Conservation (phyloP, 192 early-diverging fungal genomes). For the Chytriomyces sp. region DNA sequence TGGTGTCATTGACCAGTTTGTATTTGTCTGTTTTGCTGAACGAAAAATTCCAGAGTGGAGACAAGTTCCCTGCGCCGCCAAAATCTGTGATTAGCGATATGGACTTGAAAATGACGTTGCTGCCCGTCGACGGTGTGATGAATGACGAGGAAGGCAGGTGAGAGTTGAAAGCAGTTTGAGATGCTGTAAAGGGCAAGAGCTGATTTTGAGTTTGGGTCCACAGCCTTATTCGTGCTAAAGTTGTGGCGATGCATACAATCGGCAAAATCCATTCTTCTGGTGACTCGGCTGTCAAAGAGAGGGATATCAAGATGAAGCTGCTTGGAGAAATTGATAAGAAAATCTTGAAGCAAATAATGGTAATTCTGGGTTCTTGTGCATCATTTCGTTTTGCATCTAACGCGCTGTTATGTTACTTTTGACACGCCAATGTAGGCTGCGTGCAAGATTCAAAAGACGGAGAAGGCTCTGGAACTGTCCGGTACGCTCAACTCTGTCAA, state of each 20-base stretch:
- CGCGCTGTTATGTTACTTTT: slow-evolving; percentile 12
- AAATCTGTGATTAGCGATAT: slow-evolving; percentile 72
- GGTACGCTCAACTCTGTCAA: slow-evolving; percentile 61
- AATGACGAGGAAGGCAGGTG: slow-evolving; percentile 38
- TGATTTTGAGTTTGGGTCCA: slow-evolving; percentile 31
- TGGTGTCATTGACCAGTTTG: background rate
- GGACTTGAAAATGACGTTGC: slow-evolving; percentile 68
- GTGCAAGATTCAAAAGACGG: slow-evolving; percentile 75
- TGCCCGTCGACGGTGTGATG: slow-evolving; percentile 53
- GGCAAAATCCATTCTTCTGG: slow-evolving; percentile 59
- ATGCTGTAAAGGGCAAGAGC: slow-evolving; percentile 21
- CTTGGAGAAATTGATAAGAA: slow-evolving; percentile 83
- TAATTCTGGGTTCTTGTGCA: slow-evolving; percentile 37
- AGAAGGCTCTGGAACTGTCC: slow-evolving; percentile 82
- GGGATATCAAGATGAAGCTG: slow-evolving; percentile 49
- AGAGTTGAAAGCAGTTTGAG: no score
- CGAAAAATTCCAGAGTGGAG: slow-evolving; percentile 46
- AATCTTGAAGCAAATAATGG: slow-evolving; percentile 75
- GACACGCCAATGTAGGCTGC: slow-evolving; percentile 47
- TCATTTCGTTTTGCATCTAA: slow-evolving; percentile 10
- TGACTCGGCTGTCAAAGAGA: slow-evolving; percentile 37
- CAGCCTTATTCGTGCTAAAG: slow-evolving; percentile 53
- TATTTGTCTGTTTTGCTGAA: slow-evolving; percentile 5
- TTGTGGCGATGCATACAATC: slow-evolving; percentile 63
- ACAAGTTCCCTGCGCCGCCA: slow-evolving; percentile 70